Evolutionary conservation across 345 rosid species (phyloP), one percentile per base, ranked within the genome.

Genomic region (Dimocarpus longan): DNA sequence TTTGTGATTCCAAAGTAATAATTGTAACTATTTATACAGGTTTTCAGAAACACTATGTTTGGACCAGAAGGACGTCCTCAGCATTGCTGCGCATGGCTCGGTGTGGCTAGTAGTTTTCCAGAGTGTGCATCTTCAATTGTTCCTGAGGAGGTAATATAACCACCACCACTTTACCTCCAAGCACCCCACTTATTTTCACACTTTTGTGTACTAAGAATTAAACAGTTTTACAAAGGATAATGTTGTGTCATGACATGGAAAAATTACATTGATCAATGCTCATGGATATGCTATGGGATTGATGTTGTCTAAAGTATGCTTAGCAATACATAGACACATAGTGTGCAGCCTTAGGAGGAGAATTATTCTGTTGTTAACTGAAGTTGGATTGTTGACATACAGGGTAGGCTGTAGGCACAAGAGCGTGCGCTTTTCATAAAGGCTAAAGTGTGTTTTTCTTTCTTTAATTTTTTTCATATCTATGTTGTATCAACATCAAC

Each of bases 11-110:
- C 77, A 39, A 73, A 79, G 79, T 73, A 59, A 56, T 73, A 59
- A 56, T 32, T 73, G 66, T 80, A 63, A 81, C 66, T 83, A 63
- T 77, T 80, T 68, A 84, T 73, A 68, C 74, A 96, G 98, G 98
- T 96, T 80, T 96, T 96, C 84, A 87, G 98, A 81, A 96, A 94
- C 88, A 96, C 99, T 76, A 96, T 96, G 99, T 96, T 96, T 89
- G 98, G 99, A 67, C 98, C 98, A 76, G 99, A 96, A 87, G 99
- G 99, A 78, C 97, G 98, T 80, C 99, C 98, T 73, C 99, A 96
- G 81, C 99, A 96, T 83, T 96, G 99, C 75, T 96, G 99, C 92
- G 98, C 99, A 77, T 96, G 99, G 99, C 98, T 96, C 81, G 95
- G 99, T 80, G 98, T 93, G 84, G 99, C 98, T 78, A 91, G 98